Evolutionary conservation across 2,329 filamentous ascomycete genomes (phyloP).

Genomic region (Alternaria burnsii): DNA sequence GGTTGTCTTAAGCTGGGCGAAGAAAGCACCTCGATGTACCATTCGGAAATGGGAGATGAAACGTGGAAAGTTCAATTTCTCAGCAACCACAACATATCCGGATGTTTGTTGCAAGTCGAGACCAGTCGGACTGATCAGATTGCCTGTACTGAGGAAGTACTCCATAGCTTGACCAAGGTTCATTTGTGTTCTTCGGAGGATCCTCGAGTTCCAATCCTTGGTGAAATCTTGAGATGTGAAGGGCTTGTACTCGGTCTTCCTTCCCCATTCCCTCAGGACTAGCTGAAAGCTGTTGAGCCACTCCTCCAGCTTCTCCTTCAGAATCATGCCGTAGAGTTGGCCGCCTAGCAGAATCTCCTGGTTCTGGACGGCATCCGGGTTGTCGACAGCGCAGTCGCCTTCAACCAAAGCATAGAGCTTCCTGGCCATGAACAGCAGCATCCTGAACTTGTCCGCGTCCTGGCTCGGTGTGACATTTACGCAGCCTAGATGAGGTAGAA

Average conservation of each 20-base stretch:
- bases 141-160: slow-evolving; percentile 96
- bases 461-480: slow-evolving; percentile 83
- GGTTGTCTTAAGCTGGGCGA: slow-evolving; percentile 95
- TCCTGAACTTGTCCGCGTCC: slow-evolving; percentile 90
- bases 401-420: slow-evolving; percentile 94
- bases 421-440: slow-evolving; percentile 93
- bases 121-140: slow-evolving; percentile 88
- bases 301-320: slow-evolving; percentile 94
- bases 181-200: slow-evolving; percentile 84
- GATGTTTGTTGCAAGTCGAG: slow-evolving; percentile 94
- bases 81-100: slow-evolving; percentile 94
- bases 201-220: slow-evolving; percentile 78
- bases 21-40: slow-evolving; percentile 99
- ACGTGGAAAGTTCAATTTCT: slow-evolving; percentile 91
- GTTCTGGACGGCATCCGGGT: slow-evolving; percentile 95
- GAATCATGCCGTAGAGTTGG: slow-evolving; percentile 91
- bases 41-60: slow-evolving; percentile 99
- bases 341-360: slow-evolving; percentile 94
- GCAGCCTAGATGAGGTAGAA: slow-evolving; percentile 90
- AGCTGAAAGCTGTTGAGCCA: slow-evolving; percentile 74
- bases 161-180: slow-evolving; percentile 87
- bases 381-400: slow-evolving; percentile 91
- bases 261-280: slow-evolving; percentile 63
- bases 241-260: slow-evolving; percentile 59
- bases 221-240: slow-evolving; percentile 80